phyloP scores from a whole-genome alignment of 768 basidiomycete species.

The Gloeostereum incarnatum region DNA sequence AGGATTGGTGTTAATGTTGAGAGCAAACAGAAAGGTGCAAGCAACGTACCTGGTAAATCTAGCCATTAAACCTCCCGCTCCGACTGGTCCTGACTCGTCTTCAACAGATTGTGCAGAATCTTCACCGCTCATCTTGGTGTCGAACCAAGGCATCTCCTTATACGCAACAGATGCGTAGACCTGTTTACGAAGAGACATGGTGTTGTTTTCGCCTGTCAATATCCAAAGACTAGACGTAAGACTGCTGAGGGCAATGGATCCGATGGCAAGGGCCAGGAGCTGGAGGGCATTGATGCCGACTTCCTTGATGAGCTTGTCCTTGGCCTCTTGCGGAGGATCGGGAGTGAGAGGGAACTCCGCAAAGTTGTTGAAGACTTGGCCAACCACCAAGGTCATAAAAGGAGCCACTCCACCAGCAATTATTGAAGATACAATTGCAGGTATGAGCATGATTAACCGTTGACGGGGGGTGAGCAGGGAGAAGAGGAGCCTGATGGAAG shows the following conservation, averaged over 20 bases:
- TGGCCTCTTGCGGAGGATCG: conserved; percentile 25
- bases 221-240: conserved; percentile 80
- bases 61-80: conserved; percentile 89
- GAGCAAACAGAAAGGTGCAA: not conserved
- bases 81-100: conserved; percentile 43
- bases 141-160: conserved; percentile 89
- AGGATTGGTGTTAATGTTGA: conserved; percentile 1
- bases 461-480: conserved; percentile 54
- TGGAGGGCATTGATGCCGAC: conserved; percentile 56
- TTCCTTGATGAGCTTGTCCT: conserved; percentile 41
- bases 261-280: conserved; percentile 56
- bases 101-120: conserved; percentile 27
- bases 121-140: conserved; percentile 61
- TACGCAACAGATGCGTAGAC: conserved; percentile 61
- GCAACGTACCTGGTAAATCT: conserved; percentile 69
- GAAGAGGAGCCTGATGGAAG: conserved; percentile 35
- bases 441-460: conserved; percentile 46
- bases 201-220: conserved; percentile 76
- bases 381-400: conserved; percentile 80
- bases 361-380: conserved; percentile 68
- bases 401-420: conserved; percentile 67
- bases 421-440: conserved; percentile 56
- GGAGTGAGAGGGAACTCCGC: conserved; percentile 37
- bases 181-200: conserved; percentile 50
- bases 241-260: conserved; percentile 63